These are phyloP conservation scores for Yarrowia sp. DNA, from an alignment of 805 yeast genomes.

Conservation along the genomic window DNA sequence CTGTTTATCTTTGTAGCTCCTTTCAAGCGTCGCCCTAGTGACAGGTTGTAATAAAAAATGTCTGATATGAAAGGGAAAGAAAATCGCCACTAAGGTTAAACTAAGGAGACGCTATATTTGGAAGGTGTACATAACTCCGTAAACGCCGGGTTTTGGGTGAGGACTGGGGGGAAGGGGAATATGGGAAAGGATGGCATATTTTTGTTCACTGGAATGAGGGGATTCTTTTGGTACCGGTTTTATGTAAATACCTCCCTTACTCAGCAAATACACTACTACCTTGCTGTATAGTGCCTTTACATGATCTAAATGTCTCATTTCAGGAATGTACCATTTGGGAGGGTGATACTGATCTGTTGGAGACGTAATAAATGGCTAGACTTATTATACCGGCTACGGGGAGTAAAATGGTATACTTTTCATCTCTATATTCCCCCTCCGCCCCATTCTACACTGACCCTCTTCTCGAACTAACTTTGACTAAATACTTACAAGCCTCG, in stretches of 20 bases:
- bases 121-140: not conserved
- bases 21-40: no score
- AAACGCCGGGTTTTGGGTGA: not conserved
- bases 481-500: conserved; percentile 7
- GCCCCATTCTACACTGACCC: not conserved
- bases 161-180: no score
- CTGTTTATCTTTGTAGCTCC: no score
- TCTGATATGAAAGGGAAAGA: not conserved
- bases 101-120: conserved; percentile 1
- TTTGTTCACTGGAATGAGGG: not conserved
- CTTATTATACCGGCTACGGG: not conserved
- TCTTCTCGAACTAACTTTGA: not conserved
- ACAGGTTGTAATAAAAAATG: no score
- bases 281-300: not conserved
- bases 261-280: not conserved
- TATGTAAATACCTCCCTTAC: not conserved
- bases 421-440: not conserved
- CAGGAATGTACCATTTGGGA: not conserved
- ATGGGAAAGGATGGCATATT: no score
- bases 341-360: not conserved
- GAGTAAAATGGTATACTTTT: not conserved
- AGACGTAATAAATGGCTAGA: not conserved
- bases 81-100: conserved; percentile 23
- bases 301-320: conserved; percentile 6
- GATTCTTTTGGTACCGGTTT: not conserved